These are phyloP conservation scores for Phytophthora pseudosyringae DNA, from an alignment of 352 stramenopile genomes.

Conservation along the genomic window DNA sequence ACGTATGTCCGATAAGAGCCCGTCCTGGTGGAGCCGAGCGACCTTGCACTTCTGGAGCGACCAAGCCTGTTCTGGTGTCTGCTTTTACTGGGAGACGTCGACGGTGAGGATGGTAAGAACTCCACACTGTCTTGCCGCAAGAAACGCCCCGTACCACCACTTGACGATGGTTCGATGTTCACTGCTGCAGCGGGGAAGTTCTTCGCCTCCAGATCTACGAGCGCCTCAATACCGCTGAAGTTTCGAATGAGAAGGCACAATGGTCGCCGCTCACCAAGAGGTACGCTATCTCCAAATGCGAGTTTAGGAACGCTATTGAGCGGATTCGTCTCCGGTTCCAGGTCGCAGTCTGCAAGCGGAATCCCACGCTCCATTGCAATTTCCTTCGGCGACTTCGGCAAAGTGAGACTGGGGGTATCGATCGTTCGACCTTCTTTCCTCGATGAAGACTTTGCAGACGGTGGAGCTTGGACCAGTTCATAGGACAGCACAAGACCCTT, in stretches of 20 bases:
- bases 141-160: not conserved
- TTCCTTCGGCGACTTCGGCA: constrained; percentile 49
- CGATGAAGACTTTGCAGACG: not conserved
- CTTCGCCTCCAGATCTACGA: constrained; percentile 66
- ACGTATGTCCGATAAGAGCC: constrained; percentile 11
- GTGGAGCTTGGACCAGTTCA: constrained; percentile 45
- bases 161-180: not conserved
- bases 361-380: constrained; percentile 49
- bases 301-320: constrained; percentile 53
- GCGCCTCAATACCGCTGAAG: constrained; percentile 76
- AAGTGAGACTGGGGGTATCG: not conserved
- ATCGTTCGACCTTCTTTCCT: not conserved
- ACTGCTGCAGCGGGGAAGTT: constrained; percentile 44
- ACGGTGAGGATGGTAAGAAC: constrained; percentile 3
- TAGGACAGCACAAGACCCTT: constrained; percentile 85
- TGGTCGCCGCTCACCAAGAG: constrained; percentile 58
- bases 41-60: constrained; percentile 2
- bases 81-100: constrained; percentile 23
- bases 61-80: constrained; percentile 6
- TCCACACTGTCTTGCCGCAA: not conserved
- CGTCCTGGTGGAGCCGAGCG: constrained; percentile 13
- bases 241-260: constrained; percentile 74
- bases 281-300: constrained; percentile 65
- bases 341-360: constrained; percentile 47
- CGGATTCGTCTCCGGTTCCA: constrained; percentile 54